phyloP scores from a whole-genome alignment of 139 green algal genomes.

The Chlamydomonas sp. region DNA sequence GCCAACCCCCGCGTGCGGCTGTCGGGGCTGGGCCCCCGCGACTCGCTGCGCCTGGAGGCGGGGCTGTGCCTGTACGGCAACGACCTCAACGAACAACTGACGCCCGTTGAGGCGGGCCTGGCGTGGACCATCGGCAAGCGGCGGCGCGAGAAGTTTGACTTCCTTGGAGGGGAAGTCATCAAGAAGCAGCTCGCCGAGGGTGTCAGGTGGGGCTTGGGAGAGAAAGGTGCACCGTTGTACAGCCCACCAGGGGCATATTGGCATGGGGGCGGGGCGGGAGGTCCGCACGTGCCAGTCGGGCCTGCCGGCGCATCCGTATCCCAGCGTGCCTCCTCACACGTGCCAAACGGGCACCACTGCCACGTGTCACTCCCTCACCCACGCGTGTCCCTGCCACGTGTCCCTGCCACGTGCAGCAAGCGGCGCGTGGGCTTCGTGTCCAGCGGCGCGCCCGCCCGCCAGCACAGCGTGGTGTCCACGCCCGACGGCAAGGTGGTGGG shows the following conservation, averaged over 20 bases:
- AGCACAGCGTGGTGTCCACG: conserved; percentile 68
- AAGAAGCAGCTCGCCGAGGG: conserved; percentile 94
- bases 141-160: conserved; percentile 89
- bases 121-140: conserved; percentile 96
- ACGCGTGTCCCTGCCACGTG: too few species aligned
- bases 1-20: conserved; percentile 66
- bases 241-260: too few species aligned
- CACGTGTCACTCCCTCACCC: too few species aligned
- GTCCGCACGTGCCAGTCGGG: too few species aligned
- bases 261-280: too few species aligned
- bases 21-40: conserved; percentile 90
- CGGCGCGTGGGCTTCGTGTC: conserved; percentile 94
- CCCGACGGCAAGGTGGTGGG: conserved; percentile 84
- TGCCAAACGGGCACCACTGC: too few species aligned
- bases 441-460: conserved; percentile 86
- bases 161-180: conserved; percentile 94
- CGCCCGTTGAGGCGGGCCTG: conserved; percentile 96
- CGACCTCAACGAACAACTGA: conserved; percentile 95
- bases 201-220: conserved; percentile 51
- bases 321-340: too few species aligned
- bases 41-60: conserved; percentile 96
- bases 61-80: conserved; percentile 99
- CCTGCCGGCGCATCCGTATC: too few species aligned
- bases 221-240: too few species aligned
- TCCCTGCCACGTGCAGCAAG: conserved; percentile 29